Evolutionary conservation across 805 yeast genomes (phyloP).

Genomic region (Pichia deserticola): DNA sequence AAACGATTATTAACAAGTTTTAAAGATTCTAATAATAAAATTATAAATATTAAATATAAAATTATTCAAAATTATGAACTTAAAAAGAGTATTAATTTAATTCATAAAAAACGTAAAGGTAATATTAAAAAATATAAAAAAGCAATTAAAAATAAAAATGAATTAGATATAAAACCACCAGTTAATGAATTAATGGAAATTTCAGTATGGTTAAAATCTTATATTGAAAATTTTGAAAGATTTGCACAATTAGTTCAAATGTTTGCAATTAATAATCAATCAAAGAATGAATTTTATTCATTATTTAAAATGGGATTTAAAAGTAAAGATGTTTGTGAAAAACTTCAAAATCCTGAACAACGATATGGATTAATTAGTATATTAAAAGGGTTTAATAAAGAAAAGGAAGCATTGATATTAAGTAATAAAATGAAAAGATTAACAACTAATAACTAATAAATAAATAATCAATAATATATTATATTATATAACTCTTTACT

Average conservation of each 20-base stretch:
- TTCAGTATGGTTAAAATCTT: slow-evolving; percentile 2
- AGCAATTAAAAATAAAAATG: not conserved
- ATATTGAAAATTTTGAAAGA: slow-evolving; percentile 4
- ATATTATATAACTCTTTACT: no score
- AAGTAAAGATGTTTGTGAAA: not conserved
- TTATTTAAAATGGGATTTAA: slow-evolving; percentile 1
- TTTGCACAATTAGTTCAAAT: slow-evolving; percentile 7
- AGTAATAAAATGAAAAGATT: not conserved
- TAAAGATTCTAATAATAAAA: not conserved
- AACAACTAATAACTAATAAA: not conserved
- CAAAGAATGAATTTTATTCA: not conserved
- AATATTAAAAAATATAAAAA: not conserved
- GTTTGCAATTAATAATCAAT: slow-evolving; percentile 6
- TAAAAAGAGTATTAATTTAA: not conserved
- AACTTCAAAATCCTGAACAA: not conserved
- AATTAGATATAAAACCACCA: no score
- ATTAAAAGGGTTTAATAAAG: not conserved
- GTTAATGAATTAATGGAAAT: not conserved
- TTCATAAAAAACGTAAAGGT: not conserved
- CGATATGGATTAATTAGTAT: slow-evolving; percentile 1
- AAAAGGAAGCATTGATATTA: slow-evolving; percentile 1
- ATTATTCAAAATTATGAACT: slow-evolving; percentile 4
- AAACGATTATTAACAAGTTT: slow-evolving; percentile 6
- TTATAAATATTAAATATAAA: not conserved
- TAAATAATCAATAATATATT: no score